Evolutionary conservation across 192 early-diverging fungal species (phyloP), one percentile per base, ranked within the genome.

Genomic region (Backusella tarrabulga): DNA sequence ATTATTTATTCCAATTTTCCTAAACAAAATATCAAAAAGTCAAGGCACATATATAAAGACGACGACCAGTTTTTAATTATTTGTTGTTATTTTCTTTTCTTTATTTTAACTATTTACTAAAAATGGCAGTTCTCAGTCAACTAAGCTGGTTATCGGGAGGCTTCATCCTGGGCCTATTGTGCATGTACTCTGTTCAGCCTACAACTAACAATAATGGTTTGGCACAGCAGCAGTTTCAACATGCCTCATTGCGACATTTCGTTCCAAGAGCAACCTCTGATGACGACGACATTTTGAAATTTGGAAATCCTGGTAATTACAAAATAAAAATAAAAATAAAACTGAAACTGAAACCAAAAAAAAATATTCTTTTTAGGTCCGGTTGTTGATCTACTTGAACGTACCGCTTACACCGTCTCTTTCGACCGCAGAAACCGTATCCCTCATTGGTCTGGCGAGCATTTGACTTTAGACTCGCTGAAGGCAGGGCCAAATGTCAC

Each of bases 351-450:
- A 17, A 41, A 50, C 56, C 84, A 72, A 36, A 29, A 35, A 35
- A 38, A 54, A 21, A 1, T 66, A 17, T 63, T 21, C 15, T 14
- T 21, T 70, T 38, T 38, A 79, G 92, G 92, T 3, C 92, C 94
- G 0, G 81, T 93, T n/a, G 88, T 88, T 52, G 94, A 95, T 80
- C 79, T 91, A 42, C 77, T 93, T 19, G 29, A 85, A 21, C 86
- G 92, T 26, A 88, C 87, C 7, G 87, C 87, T 40, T 95, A 94
- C 79, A 87, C 90, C 1, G 81, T 84, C 5, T 91, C 90, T 1
- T 96, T 87, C 80, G 93, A 94, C 83, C 87, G 86, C 41, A 73
- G 78, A 44, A 70, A 83, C 34, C 86, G 86, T 41, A 79, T 83
- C 23, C 81, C 83, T 1, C 34, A 56, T 32, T 80, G 79, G 79